These are phyloP conservation scores for Hypoxylon lienhwacheense DNA, from an alignment of 495 filamentous ascomycete genomes.

Conservation along the genomic window DNA sequence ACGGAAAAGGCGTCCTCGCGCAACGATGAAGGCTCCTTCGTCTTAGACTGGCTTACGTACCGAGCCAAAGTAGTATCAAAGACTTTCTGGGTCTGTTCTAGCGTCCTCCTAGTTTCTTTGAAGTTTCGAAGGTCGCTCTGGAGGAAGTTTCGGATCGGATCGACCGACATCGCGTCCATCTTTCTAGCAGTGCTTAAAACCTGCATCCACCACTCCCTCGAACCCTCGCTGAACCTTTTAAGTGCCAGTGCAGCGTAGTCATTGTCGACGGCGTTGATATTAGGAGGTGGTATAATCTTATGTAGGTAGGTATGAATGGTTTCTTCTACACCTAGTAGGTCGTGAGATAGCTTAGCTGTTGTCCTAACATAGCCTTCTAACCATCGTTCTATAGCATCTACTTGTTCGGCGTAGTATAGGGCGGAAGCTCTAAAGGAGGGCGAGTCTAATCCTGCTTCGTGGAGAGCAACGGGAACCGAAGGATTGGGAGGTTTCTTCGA, in stretches of 20 bases:
- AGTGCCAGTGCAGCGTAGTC: conserved; percentile 91
- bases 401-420: conserved; percentile 86
- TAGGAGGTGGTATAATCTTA: conserved; percentile 68
- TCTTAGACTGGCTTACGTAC: conserved; percentile 82
- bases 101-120: conserved; percentile 69
- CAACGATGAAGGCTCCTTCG: conserved; percentile 86
- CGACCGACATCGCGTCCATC: conserved; percentile 72
- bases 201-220: conserved; percentile 82
- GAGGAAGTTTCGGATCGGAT: conserved; percentile 79
- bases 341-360: conserved; percentile 73
- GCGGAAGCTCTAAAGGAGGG: conserved; percentile 91
- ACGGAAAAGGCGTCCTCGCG: conserved; percentile 95
- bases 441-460: conserved; percentile 93
- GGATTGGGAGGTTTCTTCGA: conserved; percentile 40
- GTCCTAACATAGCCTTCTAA: conserved; percentile 82
- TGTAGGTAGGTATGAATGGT: conserved; percentile 72
- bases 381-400: conserved; percentile 91
- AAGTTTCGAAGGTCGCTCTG: conserved; percentile 63
- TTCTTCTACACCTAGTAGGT: conserved; percentile 69
- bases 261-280: conserved; percentile 74
- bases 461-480: conserved; percentile 76
- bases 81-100: conserved; percentile 79
- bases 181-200: conserved; percentile 70
- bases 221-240: conserved; percentile 78
- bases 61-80: conserved; percentile 79